phyloP scores from a whole-genome alignment of 305 asterid genomes.

The Rubia occidens region DNA sequence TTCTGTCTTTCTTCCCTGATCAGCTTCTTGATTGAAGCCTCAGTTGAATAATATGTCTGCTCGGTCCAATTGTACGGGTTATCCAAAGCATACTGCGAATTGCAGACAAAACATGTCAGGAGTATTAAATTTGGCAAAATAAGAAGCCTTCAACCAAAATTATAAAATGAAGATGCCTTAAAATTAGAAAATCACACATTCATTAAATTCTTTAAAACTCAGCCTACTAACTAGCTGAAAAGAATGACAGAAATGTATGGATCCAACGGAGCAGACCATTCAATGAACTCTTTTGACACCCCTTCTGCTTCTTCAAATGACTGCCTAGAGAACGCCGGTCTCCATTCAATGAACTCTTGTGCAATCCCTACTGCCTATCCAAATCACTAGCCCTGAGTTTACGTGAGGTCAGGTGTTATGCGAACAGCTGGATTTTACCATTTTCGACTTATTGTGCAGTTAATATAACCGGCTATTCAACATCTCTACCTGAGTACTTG shows the following conservation, averaged over 20 bases:
- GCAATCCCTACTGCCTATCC: background rate
- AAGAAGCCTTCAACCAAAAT: background rate
- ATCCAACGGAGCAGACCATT: background rate
- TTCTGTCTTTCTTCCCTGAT: constrained; percentile 55
- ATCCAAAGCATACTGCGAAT: constrained; percentile 53
- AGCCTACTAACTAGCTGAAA: background rate
- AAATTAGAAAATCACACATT: background rate
- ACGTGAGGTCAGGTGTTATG: background rate
- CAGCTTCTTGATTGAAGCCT: constrained; percentile 69
- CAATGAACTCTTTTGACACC: background rate
- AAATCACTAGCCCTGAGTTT: background rate
- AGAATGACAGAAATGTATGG: background rate
- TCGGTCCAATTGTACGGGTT: constrained; percentile 35
- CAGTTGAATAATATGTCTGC: constrained; percentile 32
- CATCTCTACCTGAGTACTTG: background rate
- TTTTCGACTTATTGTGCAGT: background rate
- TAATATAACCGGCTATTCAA: background rate
- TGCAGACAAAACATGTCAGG: background rate
- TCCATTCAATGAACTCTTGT: background rate
- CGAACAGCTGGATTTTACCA: background rate
- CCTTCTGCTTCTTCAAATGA: background rate
- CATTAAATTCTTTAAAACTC: background rate
- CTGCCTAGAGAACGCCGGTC: background rate
- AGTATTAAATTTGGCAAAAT: background rate
- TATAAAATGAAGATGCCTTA: background rate